Conservation (phyloP, 2,329 filamentous ascomycete genomes). For the Pseudopyricularia javanii region DNA sequence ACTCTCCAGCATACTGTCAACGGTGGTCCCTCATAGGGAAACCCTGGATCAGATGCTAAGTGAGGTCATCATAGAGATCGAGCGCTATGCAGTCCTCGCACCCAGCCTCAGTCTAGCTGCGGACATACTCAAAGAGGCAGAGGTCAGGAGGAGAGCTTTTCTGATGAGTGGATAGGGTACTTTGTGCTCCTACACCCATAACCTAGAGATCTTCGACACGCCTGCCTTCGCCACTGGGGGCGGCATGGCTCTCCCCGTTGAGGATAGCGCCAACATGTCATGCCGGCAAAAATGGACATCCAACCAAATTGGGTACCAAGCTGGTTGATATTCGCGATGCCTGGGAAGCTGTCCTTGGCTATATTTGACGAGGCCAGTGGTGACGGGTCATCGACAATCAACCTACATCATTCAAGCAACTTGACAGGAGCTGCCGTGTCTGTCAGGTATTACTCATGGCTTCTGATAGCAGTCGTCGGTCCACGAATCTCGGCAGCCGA, state of each 20-base stretch:
- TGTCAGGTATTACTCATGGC: no score
- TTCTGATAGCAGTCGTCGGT: no score
- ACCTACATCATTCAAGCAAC: no score
- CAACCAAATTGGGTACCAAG: not conserved
- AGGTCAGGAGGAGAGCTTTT: slow-evolving; percentile 55
- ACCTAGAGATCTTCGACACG: not conserved
- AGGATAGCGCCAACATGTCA: not conserved
- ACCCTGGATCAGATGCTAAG: slow-evolving; percentile 66
- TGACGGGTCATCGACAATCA: no score
- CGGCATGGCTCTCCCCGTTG: not conserved
- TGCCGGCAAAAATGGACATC: not conserved
- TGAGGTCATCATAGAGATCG: slow-evolving; percentile 64
- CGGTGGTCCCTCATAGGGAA: slow-evolving; percentile 40
- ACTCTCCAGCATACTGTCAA: slow-evolving; percentile 51
- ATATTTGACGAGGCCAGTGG: no score
- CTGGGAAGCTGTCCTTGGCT: no score
- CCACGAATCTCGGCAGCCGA: no score
- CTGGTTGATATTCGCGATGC: no score
- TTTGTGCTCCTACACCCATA: not conserved
- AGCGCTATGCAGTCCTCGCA: slow-evolving; percentile 61
- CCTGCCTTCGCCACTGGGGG: not conserved
- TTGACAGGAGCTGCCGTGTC: no score
- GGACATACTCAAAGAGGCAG: slow-evolving; percentile 71
- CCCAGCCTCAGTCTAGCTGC: slow-evolving; percentile 66
- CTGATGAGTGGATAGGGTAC: slow-evolving; percentile 17